These are phyloP conservation scores for Massariosphaeria phaeospora DNA, from an alignment of 495 filamentous ascomycete genomes.

Conservation along the genomic window DNA sequence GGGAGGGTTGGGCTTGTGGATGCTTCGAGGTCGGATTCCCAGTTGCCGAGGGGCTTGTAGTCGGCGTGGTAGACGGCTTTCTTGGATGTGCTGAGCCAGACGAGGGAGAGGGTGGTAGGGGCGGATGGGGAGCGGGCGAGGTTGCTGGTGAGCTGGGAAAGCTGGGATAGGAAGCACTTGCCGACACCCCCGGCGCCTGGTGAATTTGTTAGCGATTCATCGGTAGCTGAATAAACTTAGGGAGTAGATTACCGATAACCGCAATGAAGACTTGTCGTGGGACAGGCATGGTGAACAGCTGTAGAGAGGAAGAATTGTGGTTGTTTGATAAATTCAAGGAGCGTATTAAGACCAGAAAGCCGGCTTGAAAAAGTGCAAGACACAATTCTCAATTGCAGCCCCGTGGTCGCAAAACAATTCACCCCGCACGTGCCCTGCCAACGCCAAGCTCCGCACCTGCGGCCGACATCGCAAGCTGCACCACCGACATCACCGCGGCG, in stretches of 20 bases:
- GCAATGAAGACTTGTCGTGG: conserved; percentile 40
- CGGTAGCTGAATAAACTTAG: conserved; percentile 8
- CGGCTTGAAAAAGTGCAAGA: too few species aligned
- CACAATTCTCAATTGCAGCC: too few species aligned
- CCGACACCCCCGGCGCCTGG: conserved; percentile 90
- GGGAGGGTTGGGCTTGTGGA: conserved; percentile 55
- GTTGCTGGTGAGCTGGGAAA: conserved; percentile 51
- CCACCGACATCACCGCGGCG: conserved; percentile 13
- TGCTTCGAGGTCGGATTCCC: conserved; percentile 43
- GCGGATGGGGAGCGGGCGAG: conserved; percentile 49
- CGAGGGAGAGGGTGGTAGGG: conserved; percentile 59
- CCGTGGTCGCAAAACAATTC: background rate
- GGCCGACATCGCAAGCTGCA: background rate
- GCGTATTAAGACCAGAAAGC: background rate
- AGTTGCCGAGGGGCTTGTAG: conserved; percentile 45
- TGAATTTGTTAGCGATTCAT: conserved; percentile 6
- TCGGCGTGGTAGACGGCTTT: conserved; percentile 64
- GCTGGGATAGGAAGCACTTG: conserved; percentile 80
- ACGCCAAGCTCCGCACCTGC: background rate
- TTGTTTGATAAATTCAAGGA: background rate
- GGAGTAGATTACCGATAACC: conserved; percentile 40
- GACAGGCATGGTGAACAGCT: conserved; percentile 28
- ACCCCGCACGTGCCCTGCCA: conserved; percentile 19
- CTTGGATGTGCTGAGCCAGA: conserved; percentile 75
- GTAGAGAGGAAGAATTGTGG: background rate